phyloP scores from a whole-genome alignment of 345 rosid species.

The Euphorbia pulcherrima region DNA sequence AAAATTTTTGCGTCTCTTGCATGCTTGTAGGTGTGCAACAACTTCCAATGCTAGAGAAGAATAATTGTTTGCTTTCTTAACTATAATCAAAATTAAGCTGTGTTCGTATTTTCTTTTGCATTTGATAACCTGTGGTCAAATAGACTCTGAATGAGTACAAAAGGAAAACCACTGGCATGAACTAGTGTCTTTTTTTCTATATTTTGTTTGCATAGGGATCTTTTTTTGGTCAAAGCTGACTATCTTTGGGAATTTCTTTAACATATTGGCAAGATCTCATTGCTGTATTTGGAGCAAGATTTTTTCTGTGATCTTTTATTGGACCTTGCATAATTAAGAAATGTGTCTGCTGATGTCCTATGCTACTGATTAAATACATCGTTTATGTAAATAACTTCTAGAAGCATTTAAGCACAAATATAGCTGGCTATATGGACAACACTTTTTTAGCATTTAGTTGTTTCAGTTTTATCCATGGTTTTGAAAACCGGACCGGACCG shows the following conservation, averaged over 20 bases:
- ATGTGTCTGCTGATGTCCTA: neutral
- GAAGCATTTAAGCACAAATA: neutral
- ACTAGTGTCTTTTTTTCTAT: neutral
- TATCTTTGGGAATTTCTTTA: neutral
- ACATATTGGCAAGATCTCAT: neutral
- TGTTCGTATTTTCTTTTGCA: too few relatives aligned
- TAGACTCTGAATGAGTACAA: too few relatives aligned
- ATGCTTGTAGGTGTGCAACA: neutral
- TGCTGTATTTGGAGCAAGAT: neutral
- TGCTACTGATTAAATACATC: neutral
- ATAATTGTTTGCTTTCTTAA: neutral
- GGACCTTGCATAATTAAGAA: neutral
- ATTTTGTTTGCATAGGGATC: neutral
- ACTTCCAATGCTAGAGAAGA: neutral
- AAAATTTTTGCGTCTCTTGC: neutral
- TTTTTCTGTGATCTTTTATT: neutral
- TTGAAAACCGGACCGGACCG: too few relatives aligned
- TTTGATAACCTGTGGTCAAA: too few relatives aligned
- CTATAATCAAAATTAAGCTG: neutral
- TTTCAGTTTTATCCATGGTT: too few relatives aligned
- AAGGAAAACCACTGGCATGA: too few relatives aligned
- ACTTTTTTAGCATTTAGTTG: neutral
- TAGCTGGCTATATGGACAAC: neutral
- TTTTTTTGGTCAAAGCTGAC: neutral
- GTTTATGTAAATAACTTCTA: neutral